Base-by-base conservation (phyloP, 441 rosid species). In the Populus tomentosa region DNA sequence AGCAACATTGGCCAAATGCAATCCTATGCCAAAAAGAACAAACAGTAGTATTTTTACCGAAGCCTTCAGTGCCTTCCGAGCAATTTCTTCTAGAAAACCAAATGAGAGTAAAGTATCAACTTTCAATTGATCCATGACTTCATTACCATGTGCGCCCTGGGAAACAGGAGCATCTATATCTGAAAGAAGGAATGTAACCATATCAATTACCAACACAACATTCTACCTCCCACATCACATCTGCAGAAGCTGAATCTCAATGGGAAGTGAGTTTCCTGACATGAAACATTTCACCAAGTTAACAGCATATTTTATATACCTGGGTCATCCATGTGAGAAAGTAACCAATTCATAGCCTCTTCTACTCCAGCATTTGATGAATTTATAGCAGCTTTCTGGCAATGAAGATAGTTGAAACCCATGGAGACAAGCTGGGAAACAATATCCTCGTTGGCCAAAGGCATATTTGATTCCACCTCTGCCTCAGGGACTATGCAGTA, bases 331-430 rank as follows among this genome's bases (percentile, higher is more conserved):
- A 91, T 88, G 88, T 96, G 97, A 74, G 91, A 85, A 75, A 96
- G 90, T 72, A 96, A 81, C 99, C 99, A 96, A 80, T 90, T 96
- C 98, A 90, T 94, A 40, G 99, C 98, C 84, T 92, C 98, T 84
- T 96, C 98, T 13, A 91, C 90, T 73, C 99, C 99, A 70, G 85
- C 85, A 83, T 94, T 96, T 67, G 87, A 89, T 62, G 99, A 90
- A 77, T 85, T 88, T 79, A 96, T 86, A 74, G 94, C 97, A 70
- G 98, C 98, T 87, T 96, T 96, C 92, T 94, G 87, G 83, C 99
- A 96, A 80, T 87, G 97, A 85, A 91, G 92, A 73, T 86, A 86
- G 80, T 82, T 87, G 87, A 96, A 96, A 11, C 98, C 99, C 98
- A 94, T 94, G 11, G 94, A 90, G 69, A 91, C 90, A 69, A 96